Evolutionary conservation across 345 rosid species (phyloP).

Genomic region (Eucalyptus regnans): DNA sequence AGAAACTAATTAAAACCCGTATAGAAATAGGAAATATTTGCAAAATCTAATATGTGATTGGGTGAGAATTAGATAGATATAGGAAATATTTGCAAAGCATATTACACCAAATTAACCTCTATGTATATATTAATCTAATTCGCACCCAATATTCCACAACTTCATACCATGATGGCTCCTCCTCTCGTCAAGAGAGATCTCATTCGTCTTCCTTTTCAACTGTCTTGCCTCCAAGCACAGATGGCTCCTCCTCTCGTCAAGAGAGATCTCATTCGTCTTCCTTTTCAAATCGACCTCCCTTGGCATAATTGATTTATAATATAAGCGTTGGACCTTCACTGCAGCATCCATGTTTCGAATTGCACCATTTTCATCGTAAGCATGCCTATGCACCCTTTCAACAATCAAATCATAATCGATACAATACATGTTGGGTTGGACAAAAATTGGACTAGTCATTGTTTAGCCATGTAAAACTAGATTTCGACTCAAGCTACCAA

Average conservation of each 20-base stretch:
- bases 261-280: no score
- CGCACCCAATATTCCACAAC: neutral
- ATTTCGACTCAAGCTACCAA: no score
- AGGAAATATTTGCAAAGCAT: neutral
- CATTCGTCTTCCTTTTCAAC: no score
- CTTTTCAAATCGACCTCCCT: no score
- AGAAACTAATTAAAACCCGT: neutral
- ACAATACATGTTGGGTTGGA: no score
- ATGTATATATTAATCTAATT: neutral
- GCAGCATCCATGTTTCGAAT: fast-evolving
- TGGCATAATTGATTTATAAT: no score
- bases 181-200: no score
- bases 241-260: no score
- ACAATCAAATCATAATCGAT: no score
- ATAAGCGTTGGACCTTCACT: fast-evolving
- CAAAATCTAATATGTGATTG: neutral
- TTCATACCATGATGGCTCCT: neutral
- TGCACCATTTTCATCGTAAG: fast-evolving
- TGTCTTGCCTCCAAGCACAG: fast-evolving
- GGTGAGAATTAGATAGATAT: neutral
- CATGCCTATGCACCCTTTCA: no score
- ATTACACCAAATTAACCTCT: neutral
- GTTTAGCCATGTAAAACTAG: no score
- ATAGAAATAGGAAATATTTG: neutral
- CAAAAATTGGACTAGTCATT: no score